These are phyloP conservation scores for Cladosporium sp. DNA, from an alignment of 2,329 filamentous ascomycete genomes.

Conservation along the genomic window DNA sequence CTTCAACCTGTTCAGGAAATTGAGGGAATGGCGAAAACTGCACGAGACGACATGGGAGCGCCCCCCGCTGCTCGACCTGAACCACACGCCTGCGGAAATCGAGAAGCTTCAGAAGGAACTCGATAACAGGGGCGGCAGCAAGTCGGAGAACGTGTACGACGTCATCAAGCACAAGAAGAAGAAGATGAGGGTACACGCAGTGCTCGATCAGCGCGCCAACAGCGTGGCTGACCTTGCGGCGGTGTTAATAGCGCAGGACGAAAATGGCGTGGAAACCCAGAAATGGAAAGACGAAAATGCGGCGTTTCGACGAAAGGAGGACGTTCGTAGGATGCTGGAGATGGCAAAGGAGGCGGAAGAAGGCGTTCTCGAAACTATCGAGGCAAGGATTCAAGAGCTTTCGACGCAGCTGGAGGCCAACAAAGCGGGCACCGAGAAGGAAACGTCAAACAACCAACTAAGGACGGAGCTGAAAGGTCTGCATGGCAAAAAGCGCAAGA, in stretches of 20 bases:
- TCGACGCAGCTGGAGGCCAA: constrained; percentile 9
- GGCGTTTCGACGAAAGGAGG: constrained; percentile 11
- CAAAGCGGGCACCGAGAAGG: constrained; percentile 8
- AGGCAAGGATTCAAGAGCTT: constrained; percentile 12
- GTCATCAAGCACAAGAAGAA: constrained; percentile 31
- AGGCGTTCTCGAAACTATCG: constrained; percentile 17
- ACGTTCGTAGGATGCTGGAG: constrained; percentile 18
- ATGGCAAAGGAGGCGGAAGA: constrained; percentile 15
- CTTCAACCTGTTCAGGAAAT: constrained; percentile 49
- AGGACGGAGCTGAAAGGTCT: constrained; percentile 7
- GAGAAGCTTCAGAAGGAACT: constrained; percentile 37
- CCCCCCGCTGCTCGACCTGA: constrained; percentile 28
- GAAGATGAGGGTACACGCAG: constrained; percentile 46
- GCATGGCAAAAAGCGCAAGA: constrained; percentile 12
- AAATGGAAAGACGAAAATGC: constrained; percentile 15
- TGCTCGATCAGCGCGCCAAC: constrained; percentile 62
- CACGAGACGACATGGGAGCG: constrained; percentile 50
- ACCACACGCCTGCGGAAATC: constrained; percentile 33
- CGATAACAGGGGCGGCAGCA: constrained; percentile 25
- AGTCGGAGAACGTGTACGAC: constrained; percentile 27
- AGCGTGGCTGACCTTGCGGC: constrained; percentile 55
- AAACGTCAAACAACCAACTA: constrained; percentile 6
- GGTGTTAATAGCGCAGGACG: constrained; percentile 46
- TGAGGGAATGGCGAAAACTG: constrained; percentile 55
- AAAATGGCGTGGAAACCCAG: constrained; percentile 25